phyloP scores from a whole-genome alignment of 768 basidiomycete species.

The Boletus rex-veris region DNA sequence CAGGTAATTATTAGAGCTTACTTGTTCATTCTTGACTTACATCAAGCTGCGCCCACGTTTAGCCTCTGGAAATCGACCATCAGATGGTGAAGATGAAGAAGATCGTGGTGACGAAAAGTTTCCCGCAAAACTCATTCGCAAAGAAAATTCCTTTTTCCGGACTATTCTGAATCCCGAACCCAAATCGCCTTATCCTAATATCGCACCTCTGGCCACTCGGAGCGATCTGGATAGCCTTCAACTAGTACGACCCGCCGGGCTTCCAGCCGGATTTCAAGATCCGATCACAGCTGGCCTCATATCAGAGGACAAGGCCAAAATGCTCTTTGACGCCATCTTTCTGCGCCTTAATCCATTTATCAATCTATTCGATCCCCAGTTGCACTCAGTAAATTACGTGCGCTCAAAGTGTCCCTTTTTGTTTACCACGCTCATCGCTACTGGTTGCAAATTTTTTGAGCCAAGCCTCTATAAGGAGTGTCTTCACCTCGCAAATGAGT shows the following conservation, averaged over 20 bases:
- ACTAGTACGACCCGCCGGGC: slow-evolving; percentile 33
- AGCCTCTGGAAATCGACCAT: slow-evolving; percentile 25
- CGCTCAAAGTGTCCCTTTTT: slow-evolving; percentile 78
- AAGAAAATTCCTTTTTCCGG: slow-evolving; percentile 79
- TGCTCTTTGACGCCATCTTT: slow-evolving; percentile 76
- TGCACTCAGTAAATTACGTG: slow-evolving; percentile 79
- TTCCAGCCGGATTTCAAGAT: slow-evolving; percentile 48
- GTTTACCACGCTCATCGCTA: slow-evolving; percentile 82
- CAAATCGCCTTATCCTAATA: slow-evolving; percentile 37
- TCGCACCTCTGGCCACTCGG: slow-evolving; percentile 28
- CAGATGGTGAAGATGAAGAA: slow-evolving; percentile 58
- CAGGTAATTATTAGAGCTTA: slow-evolving; percentile 18
- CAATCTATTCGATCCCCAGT: slow-evolving; percentile 82
- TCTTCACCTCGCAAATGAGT: slow-evolving; percentile 68
- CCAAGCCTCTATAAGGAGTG: slow-evolving; percentile 63
- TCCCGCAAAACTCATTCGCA: slow-evolving; percentile 70
- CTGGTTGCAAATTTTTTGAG: slow-evolving; percentile 80
- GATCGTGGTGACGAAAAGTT: slow-evolving; percentile 66
- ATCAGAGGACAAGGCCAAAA: slow-evolving; percentile 63
- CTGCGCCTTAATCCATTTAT: slow-evolving; percentile 85
- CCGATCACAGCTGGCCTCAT: slow-evolving; percentile 72
- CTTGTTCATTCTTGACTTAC: slow-evolving; percentile 2
- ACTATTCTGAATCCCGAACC: slow-evolving; percentile 76
- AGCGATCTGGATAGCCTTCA: slow-evolving; percentile 38
- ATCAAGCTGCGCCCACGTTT: slow-evolving; percentile 2